Evolutionary conservation across 2,329 filamentous ascomycete genomes (phyloP), one percentile per base, ranked within the genome.

Genomic region (Fusarium ambrosium): DNA sequence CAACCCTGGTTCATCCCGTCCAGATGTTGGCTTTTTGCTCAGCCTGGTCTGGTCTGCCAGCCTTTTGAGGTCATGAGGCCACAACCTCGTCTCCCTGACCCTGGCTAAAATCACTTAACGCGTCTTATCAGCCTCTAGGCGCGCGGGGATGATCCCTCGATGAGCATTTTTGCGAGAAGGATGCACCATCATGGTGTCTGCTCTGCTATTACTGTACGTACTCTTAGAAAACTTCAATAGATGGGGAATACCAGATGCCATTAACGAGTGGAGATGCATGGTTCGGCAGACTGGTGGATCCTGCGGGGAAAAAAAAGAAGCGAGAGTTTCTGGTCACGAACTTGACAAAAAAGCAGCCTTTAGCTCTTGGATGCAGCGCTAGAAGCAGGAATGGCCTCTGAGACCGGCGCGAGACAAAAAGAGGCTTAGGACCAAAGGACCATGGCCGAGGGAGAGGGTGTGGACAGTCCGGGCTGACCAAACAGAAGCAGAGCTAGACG

Each of bases 291-390:
- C n/a, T 62, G 60, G 39, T 74, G 67, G 70, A 41, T 22, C 59
- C 56, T 68, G 63, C 63, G 71, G 68, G 68, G 68, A 67, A 73
- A 71, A 71, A 61, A 62, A 68, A 74, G 61, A 64, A 68, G 60
- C 60, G 20, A 24, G 62, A 67, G 56, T 11, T 22, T 34, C 39
- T 63, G 68, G 59, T 58, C 45, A 71, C 34, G 55, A 60, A 32
- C 59, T 62, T 34, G 41, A 34, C 11, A 24, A 62, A 48, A 61
- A 61, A 39, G 53, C 22, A 53, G 48, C 45, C 34, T 43, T 43
- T 43, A 43, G 39, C 39, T 43, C 18, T 66, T 34, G 22, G 41
- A 27, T 59, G 56, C 56, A 9, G 39, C 63, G 63, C 63, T 74
- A 74, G 67, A 68, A 64, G 60, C 62, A 53, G 58, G 63, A 62